A percentile compares a stretch with the other conserved stretches of the same genome.
phyloP scores from a whole-genome alignment of 2,329 filamentous ascomycete species.

The Ustulina deusta region DNA sequence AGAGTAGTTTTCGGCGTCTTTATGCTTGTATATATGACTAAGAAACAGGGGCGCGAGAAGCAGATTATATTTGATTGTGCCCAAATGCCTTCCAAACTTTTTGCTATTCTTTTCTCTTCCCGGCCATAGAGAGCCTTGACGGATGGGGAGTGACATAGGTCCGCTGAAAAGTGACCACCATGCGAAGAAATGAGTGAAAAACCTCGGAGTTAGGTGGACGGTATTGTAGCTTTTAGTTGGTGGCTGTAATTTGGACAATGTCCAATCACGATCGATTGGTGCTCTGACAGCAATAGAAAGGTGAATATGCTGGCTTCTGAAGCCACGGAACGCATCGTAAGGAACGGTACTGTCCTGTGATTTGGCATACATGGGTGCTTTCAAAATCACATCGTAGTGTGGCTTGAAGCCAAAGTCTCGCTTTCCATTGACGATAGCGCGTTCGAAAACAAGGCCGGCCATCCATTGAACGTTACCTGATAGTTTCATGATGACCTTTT shows the following conservation, averaged over 20 bases:
- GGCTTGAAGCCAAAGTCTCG: slow-evolving; percentile 90
- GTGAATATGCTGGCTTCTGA: slow-evolving; percentile 96
- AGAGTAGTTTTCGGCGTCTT: slow-evolving; percentile 87
- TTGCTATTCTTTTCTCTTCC: slow-evolving; percentile 96
- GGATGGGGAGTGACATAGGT: slow-evolving; percentile 92
- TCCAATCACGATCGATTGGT: slow-evolving; percentile 88
- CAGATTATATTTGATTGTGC: slow-evolving; percentile 98
- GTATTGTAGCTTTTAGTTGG: slow-evolving; percentile 91
- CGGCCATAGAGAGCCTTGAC: slow-evolving; percentile 91
- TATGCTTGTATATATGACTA: slow-evolving; percentile 98
- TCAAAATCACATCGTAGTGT: slow-evolving; percentile 91
- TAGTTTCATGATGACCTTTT: slow-evolving; percentile 98
- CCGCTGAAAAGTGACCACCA: slow-evolving; percentile 99
- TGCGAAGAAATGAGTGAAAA: slow-evolving; percentile 97
- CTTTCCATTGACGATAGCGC: slow-evolving; percentile 76
- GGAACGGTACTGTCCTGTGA: slow-evolving; percentile 63
- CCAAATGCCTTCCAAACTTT: slow-evolving; percentile 95
- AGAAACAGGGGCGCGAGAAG: slow-evolving; percentile 92
- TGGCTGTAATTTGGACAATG: slow-evolving; percentile 76
- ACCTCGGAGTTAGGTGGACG: slow-evolving; percentile 91
- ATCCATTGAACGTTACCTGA: slow-evolving; percentile 96
- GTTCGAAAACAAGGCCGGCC: slow-evolving; percentile 91
- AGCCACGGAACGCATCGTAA: slow-evolving; percentile 97
- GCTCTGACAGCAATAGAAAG: slow-evolving; percentile 92
- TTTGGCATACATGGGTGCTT: slow-evolving; percentile 80